Percentiles rank a stretch among this genome's conserved stretches.
These are phyloP conservation scores for Pharus latifolius DNA, from an alignment of 176 grass and related monocot species.

Conservation along the genomic window DNA sequence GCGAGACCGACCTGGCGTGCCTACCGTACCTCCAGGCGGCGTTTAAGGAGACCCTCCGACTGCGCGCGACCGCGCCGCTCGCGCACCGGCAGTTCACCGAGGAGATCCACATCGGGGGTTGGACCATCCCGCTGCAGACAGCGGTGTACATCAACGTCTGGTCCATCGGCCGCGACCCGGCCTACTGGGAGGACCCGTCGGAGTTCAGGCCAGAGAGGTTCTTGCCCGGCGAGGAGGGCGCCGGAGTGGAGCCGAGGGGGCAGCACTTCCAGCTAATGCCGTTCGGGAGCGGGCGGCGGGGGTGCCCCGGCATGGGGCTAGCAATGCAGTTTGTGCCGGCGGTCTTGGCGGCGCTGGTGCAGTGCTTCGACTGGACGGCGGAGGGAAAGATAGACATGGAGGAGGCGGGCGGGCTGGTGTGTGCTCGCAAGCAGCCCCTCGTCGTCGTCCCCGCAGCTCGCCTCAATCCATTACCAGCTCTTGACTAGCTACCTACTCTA, in stretches of 20 bases:
- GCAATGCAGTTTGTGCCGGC: conserved; percentile 47
- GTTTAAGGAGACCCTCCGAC: conserved; percentile 45
- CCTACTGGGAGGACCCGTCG: conserved; percentile 30
- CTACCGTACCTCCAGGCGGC: conserved; percentile 51
- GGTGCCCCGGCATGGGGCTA: conserved; percentile 52
- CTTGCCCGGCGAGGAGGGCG: conserved; percentile 8
- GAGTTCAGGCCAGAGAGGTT: conserved; percentile 40
- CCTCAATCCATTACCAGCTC: conserved; percentile 34
- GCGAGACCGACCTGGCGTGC: conserved; percentile 24
- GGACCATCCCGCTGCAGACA: conserved; percentile 39
- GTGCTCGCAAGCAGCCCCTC: conserved; percentile 27
- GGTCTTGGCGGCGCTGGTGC: conserved; percentile 42
- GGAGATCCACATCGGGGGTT: conserved; percentile 26
- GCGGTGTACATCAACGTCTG: conserved; percentile 43
- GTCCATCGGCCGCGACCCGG: conserved; percentile 45
- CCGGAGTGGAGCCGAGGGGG: conserved; percentile 32
- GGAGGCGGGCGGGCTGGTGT: conserved; percentile 36
- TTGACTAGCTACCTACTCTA: no score
- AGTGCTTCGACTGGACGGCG: conserved; percentile 64
- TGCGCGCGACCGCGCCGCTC: conserved; percentile 29
- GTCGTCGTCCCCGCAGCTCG: conserved; percentile 24
- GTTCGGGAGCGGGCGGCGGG: conserved; percentile 64
- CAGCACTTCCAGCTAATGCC: conserved; percentile 58
- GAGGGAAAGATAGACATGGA: conserved; percentile 37
- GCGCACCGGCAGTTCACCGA: conserved; percentile 30